These are phyloP conservation scores for Scedosporium dehoogii DNA, from an alignment of 2,329 filamentous ascomycete genomes.

Conservation along the genomic window DNA sequence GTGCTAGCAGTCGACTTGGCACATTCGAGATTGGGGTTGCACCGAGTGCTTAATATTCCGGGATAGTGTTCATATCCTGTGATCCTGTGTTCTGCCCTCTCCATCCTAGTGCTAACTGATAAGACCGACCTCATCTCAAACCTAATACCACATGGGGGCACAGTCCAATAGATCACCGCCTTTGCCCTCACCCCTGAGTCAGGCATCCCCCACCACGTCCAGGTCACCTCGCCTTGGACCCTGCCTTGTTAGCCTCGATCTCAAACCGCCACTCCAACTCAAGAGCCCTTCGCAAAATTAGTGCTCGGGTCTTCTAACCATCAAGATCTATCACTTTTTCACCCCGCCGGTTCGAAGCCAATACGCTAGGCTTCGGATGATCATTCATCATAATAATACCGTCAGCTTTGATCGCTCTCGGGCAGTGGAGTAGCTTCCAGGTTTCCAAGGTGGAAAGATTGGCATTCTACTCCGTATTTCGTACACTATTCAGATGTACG, in stretches of 20 bases:
- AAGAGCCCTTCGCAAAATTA: not conserved
- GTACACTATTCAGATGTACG: too few species aligned
- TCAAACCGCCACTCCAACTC: not conserved
- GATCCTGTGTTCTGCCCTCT: not conserved
- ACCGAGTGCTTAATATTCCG: not conserved
- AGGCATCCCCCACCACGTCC: not conserved
- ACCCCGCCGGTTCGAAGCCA: not conserved
- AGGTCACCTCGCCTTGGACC: too few species aligned
- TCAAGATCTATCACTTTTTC: not conserved
- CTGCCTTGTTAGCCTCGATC: not conserved
- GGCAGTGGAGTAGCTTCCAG: too few species aligned
- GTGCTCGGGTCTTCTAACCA: not conserved
- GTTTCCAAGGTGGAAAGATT: too few species aligned
- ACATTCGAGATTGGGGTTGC: too few species aligned
- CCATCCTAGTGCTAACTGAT: not conserved
- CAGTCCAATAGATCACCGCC: not conserved
- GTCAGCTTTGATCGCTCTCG: too few species aligned
- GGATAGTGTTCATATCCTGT: not conserved
- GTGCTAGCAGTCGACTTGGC: too few species aligned
- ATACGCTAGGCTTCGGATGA: too few species aligned
- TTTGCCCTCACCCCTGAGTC: not conserved
- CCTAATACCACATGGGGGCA: not conserved
- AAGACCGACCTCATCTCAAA: not conserved
- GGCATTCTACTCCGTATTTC: too few species aligned
- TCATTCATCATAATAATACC: too few species aligned